phyloP scores from a whole-genome alignment of 78 protist genomes.

The Dictyostelium purpureum region DNA sequence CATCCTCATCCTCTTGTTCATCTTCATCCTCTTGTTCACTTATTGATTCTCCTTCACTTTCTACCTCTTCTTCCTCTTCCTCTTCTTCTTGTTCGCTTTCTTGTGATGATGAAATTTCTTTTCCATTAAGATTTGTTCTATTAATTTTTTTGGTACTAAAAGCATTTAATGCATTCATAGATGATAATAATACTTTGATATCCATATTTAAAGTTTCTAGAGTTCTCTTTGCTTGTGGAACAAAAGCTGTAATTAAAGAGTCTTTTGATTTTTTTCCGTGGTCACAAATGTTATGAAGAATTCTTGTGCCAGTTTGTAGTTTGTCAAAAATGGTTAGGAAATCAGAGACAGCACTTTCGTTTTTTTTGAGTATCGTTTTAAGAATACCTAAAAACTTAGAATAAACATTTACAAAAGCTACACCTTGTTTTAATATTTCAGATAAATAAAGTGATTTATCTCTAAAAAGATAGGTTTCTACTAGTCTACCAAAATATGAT shows the following conservation, averaged over 20 bases:
- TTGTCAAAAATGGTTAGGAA: no score
- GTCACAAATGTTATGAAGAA: conserved; percentile 14
- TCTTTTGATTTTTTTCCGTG: conserved; percentile 32
- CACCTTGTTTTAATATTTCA: conserved; percentile 27
- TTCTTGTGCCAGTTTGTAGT: not conserved
- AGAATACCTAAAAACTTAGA: not conserved
- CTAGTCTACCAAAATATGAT: no score
- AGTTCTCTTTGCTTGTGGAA: conserved; percentile 29
- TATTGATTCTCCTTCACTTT: not conserved
- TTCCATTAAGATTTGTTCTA: not conserved
- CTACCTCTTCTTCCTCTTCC: not conserved
- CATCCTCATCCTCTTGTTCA: not conserved
- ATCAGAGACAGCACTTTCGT: no score
- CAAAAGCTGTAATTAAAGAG: not conserved
- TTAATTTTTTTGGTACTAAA: not conserved
- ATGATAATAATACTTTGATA: not conserved
- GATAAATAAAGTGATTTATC: not conserved
- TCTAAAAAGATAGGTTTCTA: not conserved
- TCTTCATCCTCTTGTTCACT: not conserved
- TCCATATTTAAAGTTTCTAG: conserved; percentile 25
- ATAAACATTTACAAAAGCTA: not conserved
- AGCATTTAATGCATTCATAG: not conserved
- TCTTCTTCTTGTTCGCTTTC: not conserved
- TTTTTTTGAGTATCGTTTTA: no score
- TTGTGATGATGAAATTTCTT: not conserved